These are phyloP conservation scores for Penicillium decumbens DNA, from an alignment of 2,329 filamentous ascomycete species.

Conservation along the genomic window DNA sequence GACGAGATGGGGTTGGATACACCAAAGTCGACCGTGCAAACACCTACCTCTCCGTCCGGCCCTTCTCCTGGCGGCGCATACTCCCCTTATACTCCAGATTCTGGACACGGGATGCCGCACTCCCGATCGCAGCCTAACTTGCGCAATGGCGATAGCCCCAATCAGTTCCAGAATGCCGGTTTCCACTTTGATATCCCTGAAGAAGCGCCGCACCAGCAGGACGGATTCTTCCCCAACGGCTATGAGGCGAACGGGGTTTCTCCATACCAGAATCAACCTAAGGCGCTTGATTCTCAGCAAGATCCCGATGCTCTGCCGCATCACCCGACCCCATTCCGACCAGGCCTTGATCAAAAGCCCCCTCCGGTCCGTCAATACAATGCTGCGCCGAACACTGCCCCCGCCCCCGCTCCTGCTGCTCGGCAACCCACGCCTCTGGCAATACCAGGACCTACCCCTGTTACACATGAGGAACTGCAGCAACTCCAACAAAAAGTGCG, in stretches of 20 bases:
- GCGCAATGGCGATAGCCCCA: constrained; percentile 20
- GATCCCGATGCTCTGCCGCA: constrained; percentile 54
- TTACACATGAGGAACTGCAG: constrained; percentile 76
- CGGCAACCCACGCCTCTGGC: constrained; percentile 13
- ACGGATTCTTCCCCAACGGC: constrained; percentile 16
- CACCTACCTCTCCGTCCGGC: constrained; percentile 17
- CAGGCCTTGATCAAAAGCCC: constrained; percentile 49
- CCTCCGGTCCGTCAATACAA: constrained; percentile 53
- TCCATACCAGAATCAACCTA: constrained; percentile 18
- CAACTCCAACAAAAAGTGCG: constrained; percentile 65
- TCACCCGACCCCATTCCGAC: constrained; percentile 53
- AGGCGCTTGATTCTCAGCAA: constrained; percentile 26
- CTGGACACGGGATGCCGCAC: constrained; percentile 23
- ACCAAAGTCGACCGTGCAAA: constrained; percentile 25
- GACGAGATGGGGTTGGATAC: constrained; percentile 37
- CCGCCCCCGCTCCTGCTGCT: constrained; percentile 23
- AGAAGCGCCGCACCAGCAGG: constrained; percentile 14
- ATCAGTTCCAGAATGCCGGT: constrained; percentile 47
- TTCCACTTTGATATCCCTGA: constrained; percentile 69
- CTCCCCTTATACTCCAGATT: constrained; percentile 29
- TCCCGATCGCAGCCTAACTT: constrained; percentile 49
- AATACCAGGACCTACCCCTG: constrained; percentile 44
- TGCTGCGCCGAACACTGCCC: constrained; percentile 30
- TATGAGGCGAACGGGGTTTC: constrained; percentile 8
- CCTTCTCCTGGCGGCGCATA: constrained; percentile 11